Base-by-base conservation (phyloP, 129 eudicot genomes). In the Lonicera japonica region DNA sequence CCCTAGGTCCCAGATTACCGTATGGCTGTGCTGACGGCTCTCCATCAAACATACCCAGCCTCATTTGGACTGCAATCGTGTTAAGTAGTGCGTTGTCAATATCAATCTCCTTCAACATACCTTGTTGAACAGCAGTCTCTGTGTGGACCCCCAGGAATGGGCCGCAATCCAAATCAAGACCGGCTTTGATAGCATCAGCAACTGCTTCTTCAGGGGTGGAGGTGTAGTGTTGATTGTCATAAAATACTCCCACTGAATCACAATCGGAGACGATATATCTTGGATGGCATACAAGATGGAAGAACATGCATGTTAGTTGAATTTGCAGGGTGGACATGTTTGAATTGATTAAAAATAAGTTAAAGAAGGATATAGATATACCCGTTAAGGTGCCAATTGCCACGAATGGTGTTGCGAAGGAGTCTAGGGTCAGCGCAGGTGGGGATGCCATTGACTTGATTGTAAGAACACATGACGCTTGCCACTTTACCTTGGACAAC, bases 121-220 rank as follows among this genome's bases (percentile, higher is more conserved):
- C 97, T 39, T 53, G 61, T 3, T 69, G 75, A 56, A 82, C 66
- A 6, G 97, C 97, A 25, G 71, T 78, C 61, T 86, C 84, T 11
- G 90, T 84, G 74, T 90, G 97, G 24, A 70, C 57, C 0, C 70
- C 78, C 1, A 83, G 73, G 60, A 83, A 90, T 25, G 94, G 83
- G 65, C 94, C 97, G 39, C 97, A 90, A 53, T 90, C 95, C 94
- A 90, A 84, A 77, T 90, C 97, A 83, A 90, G 68, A 64, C 97
- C 97, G 64, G 97, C 97, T 87, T 75, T 90, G 56, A 90, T 75
- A 21, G 97, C 95, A 68, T 72, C 90, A 1, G 97, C 94, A 0
- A 85, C 97, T 19, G 95, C 90, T 79, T 77, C 94, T 75, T 90
- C 97, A 21, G 97, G 87, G 0, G 95, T 90, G 5, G 94, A 75